A percentile compares a stretch with the other conserved stretches of the same genome.
Evolutionary conservation across 768 basidiomycete genomes (phyloP).

Genomic region (Trametes maxima): DNA sequence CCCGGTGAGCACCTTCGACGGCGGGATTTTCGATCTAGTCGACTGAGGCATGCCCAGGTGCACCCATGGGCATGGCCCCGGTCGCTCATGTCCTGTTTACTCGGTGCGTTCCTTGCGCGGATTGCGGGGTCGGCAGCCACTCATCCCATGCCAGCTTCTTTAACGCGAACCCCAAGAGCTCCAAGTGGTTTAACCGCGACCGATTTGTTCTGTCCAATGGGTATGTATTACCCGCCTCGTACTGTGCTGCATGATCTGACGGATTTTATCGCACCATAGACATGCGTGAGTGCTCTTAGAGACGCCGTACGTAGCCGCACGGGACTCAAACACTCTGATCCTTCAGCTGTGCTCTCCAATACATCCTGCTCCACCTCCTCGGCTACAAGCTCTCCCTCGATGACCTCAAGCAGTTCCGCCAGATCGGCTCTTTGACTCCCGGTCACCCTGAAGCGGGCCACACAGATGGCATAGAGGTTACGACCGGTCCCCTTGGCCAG

Average conservation of each 20-base stretch:
- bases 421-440: constrained; percentile 86
- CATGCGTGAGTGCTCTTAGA: constrained; percentile 64
- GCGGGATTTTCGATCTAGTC: constrained; percentile 6
- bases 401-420: constrained; percentile 92
- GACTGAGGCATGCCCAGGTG: constrained; percentile 52
- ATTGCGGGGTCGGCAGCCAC: constrained; percentile 19
- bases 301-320: neutral
- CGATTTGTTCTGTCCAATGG: constrained; percentile 97
- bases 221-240: constrained; percentile 44
- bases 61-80: constrained; percentile 93
- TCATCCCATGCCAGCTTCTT: constrained; percentile 63
- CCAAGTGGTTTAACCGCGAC: constrained; percentile 96
- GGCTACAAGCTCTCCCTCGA: constrained; percentile 93
- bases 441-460: constrained; percentile 86
- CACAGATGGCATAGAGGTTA: constrained; percentile 84
- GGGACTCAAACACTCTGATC: neutral
- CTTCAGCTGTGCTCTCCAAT: constrained; percentile 87
- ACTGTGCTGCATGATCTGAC: constrained; percentile 5
- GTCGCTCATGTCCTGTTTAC: constrained; percentile 81
- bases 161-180: constrained; percentile 84
- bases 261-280: constrained; percentile 39
- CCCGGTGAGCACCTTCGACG: constrained; percentile 55
- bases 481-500: constrained; percentile 95
- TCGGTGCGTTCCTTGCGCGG: constrained; percentile 45
- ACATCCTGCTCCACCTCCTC: constrained; percentile 86